A percentile compares a stretch with the other conserved stretches of the same genome.
phyloP scores from a whole-genome alignment of 1,139 yeast genomes.

The Pichia sp. region DNA sequence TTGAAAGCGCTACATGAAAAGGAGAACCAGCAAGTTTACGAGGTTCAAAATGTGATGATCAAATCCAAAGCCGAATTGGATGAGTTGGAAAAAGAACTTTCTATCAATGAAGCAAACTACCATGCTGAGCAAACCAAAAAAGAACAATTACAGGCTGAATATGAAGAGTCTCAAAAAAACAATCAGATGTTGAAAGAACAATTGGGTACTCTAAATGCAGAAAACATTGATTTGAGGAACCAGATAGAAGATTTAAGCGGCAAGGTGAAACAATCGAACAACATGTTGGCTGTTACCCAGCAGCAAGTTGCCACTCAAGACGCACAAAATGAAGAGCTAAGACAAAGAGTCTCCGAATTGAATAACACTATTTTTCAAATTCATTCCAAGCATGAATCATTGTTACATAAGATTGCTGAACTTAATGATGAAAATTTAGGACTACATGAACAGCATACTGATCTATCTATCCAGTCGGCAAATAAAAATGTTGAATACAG shows the following conservation, averaged over 20 bases:
- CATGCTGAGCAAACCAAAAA: conserved; percentile 69
- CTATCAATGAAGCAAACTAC: conserved; percentile 75
- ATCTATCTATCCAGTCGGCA: conserved; percentile 32
- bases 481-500: conserved; percentile 30
- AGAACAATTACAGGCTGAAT: conserved; percentile 53
- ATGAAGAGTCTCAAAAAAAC: conserved; percentile 63
- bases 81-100: conserved; percentile 67
- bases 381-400: conserved; percentile 33
- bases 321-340: conserved; percentile 40
- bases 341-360: conserved; percentile 46
- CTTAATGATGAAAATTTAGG: conserved; percentile 39
- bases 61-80: conserved; percentile 66
- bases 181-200: conserved; percentile 64
- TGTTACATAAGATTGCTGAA: conserved; percentile 29
- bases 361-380: conserved; percentile 38
- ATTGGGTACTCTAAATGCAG: conserved; percentile 63
- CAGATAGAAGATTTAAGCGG: conserved; percentile 48
- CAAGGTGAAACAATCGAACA: conserved; percentile 57
- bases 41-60: conserved; percentile 58
- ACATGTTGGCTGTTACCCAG: conserved; percentile 59
- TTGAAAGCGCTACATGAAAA: conserved; percentile 70
- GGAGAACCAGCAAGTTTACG: conserved; percentile 71
- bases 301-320: conserved; percentile 65
- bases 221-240: conserved; percentile 53
- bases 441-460: conserved; percentile 33